Evolutionary conservation across 345 rosid genomes (phyloP), one percentile per base, ranked within the genome.

Genomic region (Linum trigynum): DNA sequence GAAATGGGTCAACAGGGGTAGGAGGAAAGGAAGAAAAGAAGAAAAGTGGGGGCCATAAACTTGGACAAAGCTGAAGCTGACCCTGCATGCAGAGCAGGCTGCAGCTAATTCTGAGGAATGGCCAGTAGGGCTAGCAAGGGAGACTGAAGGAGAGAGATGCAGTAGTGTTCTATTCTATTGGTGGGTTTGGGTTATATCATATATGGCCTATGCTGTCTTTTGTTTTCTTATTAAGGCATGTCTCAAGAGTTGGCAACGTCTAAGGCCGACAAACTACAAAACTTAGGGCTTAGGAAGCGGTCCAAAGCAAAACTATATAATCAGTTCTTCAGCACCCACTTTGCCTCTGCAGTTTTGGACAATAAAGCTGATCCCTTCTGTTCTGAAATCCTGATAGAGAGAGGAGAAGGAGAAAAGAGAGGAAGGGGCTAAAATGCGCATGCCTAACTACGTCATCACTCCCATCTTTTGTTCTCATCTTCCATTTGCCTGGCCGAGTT

Each of bases 361-460:
- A 78, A 8, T 76, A 84, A 77, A 72, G 80, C 80, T 67, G 32
- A 23, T 23, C 32, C 32, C 32, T 23, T 23, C 32, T 23, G 32
- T 23, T 23, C 32, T 23, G 32, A 23, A 23, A 23, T 10, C 17
- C 15, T 56, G 6, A 41, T 4, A 41, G 45, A 4, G 45, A 1
- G 45, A 41, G 45, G 9, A 41, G 45, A 41, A 41, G 45, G 32
- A 11, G 38, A 14, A 15, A 6, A 55, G 40, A 36, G 48, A 32
- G 74, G 69, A 67, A 63, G 5, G 8, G 60, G 70, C 68, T 69
- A 66, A 77, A 68, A 74, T 56, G 45, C 78, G 89, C 95, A 83
- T 85, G 91, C 87, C 77, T 66, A 63, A 45, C 59, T 66, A 69
- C 84, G 75, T 81, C 87, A 79, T 70, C 81, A 32, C 80, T 57